Evolutionary conservation across 2,329 filamentous ascomycete species (phyloP).

Genomic region (Calonectria multiphialidica): DNA sequence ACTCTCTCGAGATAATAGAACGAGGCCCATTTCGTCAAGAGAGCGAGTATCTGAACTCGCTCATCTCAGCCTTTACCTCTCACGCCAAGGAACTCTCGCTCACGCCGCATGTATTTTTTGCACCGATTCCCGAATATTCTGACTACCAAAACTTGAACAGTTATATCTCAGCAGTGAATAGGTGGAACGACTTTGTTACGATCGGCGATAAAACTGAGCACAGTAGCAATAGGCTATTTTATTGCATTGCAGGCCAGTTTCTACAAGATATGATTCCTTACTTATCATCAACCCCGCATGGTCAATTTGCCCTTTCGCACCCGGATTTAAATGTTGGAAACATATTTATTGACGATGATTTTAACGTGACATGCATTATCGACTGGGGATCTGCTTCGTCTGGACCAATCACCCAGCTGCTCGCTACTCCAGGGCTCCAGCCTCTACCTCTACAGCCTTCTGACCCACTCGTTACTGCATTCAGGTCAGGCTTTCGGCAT

Average conservation of each 20-base stretch:
- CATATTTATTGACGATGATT: background rate
- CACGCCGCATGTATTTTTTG: constrained; percentile 43
- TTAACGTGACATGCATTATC: background rate
- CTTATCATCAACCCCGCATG: background rate
- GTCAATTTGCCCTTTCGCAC: too few species aligned
- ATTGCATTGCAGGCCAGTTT: background rate
- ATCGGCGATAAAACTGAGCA: constrained; percentile 32
- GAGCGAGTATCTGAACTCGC: constrained; percentile 39
- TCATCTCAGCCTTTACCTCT: constrained; percentile 36
- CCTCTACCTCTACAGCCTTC: too few species aligned
- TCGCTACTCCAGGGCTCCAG: background rate
- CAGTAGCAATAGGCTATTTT: constrained; percentile 24
- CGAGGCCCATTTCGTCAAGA: constrained; percentile 44
- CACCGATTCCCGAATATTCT: constrained; percentile 39
- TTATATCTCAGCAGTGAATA: constrained; percentile 17
- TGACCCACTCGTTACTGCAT: background rate
- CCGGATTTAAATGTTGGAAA: too few species aligned
- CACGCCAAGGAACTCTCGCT: constrained; percentile 43
- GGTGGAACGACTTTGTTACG: constrained; percentile 21
- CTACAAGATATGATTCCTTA: background rate
- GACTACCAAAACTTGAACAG: constrained; percentile 37
- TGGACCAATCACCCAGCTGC: background rate
- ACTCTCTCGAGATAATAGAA: constrained; percentile 35
- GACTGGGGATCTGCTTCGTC: background rate
- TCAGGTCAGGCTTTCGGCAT: background rate